phyloP scores from a whole-genome alignment of 108 stramenopile species.

The Discostella pseudostelligera region DNA sequence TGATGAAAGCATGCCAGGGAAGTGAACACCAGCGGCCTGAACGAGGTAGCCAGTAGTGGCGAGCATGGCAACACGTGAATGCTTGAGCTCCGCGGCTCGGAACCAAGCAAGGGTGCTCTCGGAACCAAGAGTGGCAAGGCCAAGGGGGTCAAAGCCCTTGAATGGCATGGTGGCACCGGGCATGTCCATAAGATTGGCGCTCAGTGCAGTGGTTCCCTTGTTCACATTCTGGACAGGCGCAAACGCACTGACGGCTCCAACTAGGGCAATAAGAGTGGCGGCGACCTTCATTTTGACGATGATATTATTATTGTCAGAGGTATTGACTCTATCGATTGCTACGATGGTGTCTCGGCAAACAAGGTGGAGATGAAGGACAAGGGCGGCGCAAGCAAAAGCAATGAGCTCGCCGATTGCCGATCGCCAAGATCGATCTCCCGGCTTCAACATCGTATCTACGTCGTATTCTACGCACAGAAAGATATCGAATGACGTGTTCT shows the following conservation, averaged over 20 bases:
- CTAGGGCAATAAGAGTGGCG: conserved; percentile 56
- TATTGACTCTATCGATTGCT: too few species aligned
- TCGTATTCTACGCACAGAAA: background rate
- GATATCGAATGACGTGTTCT: background rate
- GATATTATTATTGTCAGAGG: background rate
- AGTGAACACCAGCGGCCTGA: conserved; percentile 40
- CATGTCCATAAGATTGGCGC: conserved; percentile 30
- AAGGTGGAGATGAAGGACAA: too few species aligned
- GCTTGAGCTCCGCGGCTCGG: conserved; percentile 89
- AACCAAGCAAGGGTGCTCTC: conserved; percentile 75
- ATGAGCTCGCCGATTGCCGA: too few species aligned
- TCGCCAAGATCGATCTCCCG: too few species aligned
- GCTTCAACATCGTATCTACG: background rate
- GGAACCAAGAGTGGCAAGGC: conserved; percentile 50
- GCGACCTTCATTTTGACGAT: conserved; percentile 49
- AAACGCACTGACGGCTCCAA: conserved; percentile 51
- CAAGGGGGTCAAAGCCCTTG: conserved; percentile 55
- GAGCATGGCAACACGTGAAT: conserved; percentile 86
- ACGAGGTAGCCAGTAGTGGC: conserved; percentile 72
- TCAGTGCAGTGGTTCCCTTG: conserved; percentile 22
- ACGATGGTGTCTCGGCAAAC: too few species aligned
- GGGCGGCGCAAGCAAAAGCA: too few species aligned
- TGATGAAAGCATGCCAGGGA: conserved; percentile 45
- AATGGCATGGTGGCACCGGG: conserved; percentile 34
- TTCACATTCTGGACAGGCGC: conserved; percentile 27